These are phyloP conservation scores for Lasiodiplodia sp. DNA, from an alignment of 2,329 filamentous ascomycete species.

Conservation along the genomic window DNA sequence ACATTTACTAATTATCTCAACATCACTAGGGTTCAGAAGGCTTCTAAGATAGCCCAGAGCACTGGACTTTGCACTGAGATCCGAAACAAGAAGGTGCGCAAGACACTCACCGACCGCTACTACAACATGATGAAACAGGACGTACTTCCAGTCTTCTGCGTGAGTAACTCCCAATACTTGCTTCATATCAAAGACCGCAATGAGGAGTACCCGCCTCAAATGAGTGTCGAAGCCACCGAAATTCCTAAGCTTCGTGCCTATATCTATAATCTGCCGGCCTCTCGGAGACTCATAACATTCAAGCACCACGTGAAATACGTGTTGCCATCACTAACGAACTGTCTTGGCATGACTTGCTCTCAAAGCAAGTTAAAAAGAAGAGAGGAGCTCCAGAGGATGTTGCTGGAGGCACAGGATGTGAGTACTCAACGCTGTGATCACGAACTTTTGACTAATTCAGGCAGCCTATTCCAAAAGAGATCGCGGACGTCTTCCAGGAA, in stretches of 20 bases:
- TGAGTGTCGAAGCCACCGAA: constrained; percentile 33
- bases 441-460: neutral
- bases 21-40: too few species aligned
- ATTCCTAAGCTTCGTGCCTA: constrained; percentile 33
- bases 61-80: too few species aligned
- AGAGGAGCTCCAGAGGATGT: constrained; percentile 29
- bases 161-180: constrained; percentile 36
- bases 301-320: constrained; percentile 28
- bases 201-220: constrained; percentile 5
- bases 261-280: constrained; percentile 33
- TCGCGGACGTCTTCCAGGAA: neutral
- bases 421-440: neutral
- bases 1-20: neutral
- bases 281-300: constrained; percentile 30
- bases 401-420: neutral
- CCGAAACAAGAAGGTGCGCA: too few species aligned
- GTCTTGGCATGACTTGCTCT: constrained; percentile 35
- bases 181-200: constrained; percentile 31
- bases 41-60: too few species aligned
- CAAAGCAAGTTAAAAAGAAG: constrained; percentile 32
- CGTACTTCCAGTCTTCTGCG: constrained; percentile 33
- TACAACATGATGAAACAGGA: too few species aligned
- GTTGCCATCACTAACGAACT: constrained; percentile 31
- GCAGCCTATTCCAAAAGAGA: neutral
- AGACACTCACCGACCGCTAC: too few species aligned